Percentiles rank a stretch among this genome's conserved stretches.
Conservation (phyloP, 371 early-diverging fungal genomes). For the Fennellomyces sp. region DNA sequence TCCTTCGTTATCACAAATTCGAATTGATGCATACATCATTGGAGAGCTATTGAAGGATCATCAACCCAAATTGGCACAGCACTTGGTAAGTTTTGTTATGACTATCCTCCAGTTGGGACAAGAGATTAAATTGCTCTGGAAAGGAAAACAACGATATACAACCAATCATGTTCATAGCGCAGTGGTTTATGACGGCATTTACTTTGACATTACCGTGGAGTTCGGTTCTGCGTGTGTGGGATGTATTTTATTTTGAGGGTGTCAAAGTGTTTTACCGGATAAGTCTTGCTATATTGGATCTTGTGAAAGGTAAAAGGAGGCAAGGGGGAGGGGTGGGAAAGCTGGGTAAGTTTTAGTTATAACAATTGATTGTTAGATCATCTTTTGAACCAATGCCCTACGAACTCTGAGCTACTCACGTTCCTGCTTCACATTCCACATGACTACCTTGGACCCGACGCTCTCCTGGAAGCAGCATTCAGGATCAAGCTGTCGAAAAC, state of each 20-base stretch:
- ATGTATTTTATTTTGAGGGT: slow-evolving; percentile 87
- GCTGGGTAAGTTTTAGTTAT: no score
- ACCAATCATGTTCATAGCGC: slow-evolving; percentile 89
- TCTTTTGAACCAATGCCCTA: slow-evolving; percentile 75
- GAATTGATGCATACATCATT: slow-evolving; percentile 86
- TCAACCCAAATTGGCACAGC: slow-evolving; percentile 71
- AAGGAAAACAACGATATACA: slow-evolving; percentile 72
- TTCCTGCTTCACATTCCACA: slow-evolving; percentile 87
- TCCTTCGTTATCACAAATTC: slow-evolving; percentile 73
- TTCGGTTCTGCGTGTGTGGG: slow-evolving; percentile 91
- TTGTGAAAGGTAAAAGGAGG: slow-evolving; percentile 68
- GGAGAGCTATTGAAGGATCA: slow-evolving; percentile 76
- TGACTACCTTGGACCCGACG: slow-evolving; percentile 67
- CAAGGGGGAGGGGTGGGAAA: no score
- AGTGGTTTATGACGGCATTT: slow-evolving; percentile 94
- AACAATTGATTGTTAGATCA: slow-evolving; percentile 55
- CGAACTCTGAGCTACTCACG: slow-evolving; percentile 72
- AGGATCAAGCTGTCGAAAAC: slow-evolving; percentile 65
- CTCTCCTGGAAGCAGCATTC: slow-evolving; percentile 69
- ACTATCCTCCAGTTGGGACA: background rate
- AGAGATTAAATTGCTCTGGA: background rate
- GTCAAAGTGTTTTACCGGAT: slow-evolving; percentile 85
- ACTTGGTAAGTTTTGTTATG: slow-evolving; percentile 56
- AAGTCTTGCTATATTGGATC: slow-evolving; percentile 78
- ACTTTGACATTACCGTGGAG: slow-evolving; percentile 92